phyloP scores from a whole-genome alignment of 345 rosid genomes.

The Conringia planisiliqua region DNA sequence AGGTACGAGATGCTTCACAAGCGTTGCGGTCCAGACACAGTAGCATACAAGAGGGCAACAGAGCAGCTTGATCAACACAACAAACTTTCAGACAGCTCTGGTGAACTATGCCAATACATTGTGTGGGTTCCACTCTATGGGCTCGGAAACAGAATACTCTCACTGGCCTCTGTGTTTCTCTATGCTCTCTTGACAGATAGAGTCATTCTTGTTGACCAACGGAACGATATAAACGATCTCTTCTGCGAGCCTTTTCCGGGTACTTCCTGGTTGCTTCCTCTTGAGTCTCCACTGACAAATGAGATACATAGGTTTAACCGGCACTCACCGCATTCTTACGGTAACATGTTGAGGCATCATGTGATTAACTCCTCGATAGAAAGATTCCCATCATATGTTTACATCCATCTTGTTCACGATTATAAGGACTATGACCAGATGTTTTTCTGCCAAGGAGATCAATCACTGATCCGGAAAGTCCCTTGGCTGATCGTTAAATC shows the following conservation, averaged over 20 bases:
- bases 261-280: conserved; percentile 54
- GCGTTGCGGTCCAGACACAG: conserved; percentile 49
- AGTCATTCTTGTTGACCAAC: conserved; percentile 49
- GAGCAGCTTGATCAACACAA: conserved; percentile 21
- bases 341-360: background rate
- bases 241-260: conserved; percentile 60
- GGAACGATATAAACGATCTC: conserved; percentile 45
- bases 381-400: background rate
- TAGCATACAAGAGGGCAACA: conserved; percentile 40
- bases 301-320: conserved; percentile 18
- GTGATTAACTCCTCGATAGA: background rate
- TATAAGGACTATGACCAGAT: background rate
- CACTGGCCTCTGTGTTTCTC: conserved; percentile 52
- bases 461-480: background rate
- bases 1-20: conserved; percentile 53
- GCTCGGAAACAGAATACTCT: conserved; percentile 54
- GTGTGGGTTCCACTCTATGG: conserved; percentile 50
- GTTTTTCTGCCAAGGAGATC: background rate
- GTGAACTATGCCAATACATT: conserved; percentile 40
- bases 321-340: background rate
- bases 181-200: conserved; percentile 61
- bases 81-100: background rate
- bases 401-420: background rate
- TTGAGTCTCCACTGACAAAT: conserved; percentile 42
- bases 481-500: background rate